phyloP scores from a whole-genome alignment of 2,329 filamentous ascomycete genomes.

The Emergomyces orientalis region DNA sequence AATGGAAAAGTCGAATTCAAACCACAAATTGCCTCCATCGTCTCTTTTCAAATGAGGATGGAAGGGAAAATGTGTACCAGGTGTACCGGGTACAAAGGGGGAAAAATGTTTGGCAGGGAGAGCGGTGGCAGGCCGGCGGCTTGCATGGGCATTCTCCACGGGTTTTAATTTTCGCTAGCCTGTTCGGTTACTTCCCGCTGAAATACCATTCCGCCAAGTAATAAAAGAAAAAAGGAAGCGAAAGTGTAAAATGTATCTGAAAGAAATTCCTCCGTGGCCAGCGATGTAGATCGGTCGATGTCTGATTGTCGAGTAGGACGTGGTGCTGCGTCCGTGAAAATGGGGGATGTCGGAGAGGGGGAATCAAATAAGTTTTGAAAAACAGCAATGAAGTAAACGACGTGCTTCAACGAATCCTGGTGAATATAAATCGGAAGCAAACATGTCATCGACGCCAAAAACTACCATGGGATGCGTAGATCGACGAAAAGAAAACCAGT shows the following conservation, averaged over 20 bases:
- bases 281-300: not conserved
- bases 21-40: not conserved
- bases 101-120: not conserved
- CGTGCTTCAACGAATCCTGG: slow-evolving; percentile 21
- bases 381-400: slow-evolving; percentile 14
- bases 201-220: not conserved
- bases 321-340: not conserved
- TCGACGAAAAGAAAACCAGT: slow-evolving; percentile 12
- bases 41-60: not conserved
- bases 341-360: not conserved
- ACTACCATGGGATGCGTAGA: slow-evolving; percentile 19
- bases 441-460: slow-evolving; percentile 18
- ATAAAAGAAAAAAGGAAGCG: not conserved
- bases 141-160: not conserved
- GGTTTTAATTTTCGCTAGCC: not conserved
- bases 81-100: not conserved
- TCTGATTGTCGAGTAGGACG: not conserved
- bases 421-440: slow-evolving; percentile 19
- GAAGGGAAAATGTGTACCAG: not conserved
- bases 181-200: not conserved
- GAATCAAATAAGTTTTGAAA: slow-evolving; percentile 9
- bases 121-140: not conserved
- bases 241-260: not conserved
- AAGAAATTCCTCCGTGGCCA: not conserved
- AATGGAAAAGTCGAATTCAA: not conserved